phyloP scores from a whole-genome alignment of 129 eudicot species.

The Helianthus annuus region HanXRQr2.0-SUNRISE NC_035437.2:155223778-155224277 shows the following conservation, averaged over 20 bases:
- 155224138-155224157: background rate
- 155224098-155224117: background rate
- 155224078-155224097: background rate
- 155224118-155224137: background rate
- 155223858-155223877: no score
- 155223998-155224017: no score
- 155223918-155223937: no score
- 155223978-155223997: background rate
- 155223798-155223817: no score
- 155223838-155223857: no score
- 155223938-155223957: no score
- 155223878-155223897: no score
- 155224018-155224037: background rate
- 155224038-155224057: background rate
- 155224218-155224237: constrained; percentile 80
- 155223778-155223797: no score
- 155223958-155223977: no score
- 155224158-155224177: constrained; percentile 4
- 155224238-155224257: constrained; percentile 95
- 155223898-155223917: no score
- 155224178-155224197: constrained; percentile 29
- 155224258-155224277: constrained; percentile 95
- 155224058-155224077: background rate
- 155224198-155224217: constrained; percentile 97
- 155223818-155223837: no score